phyloP scores from a whole-genome alignment of 371 early-diverging fungal genomes.

The Massospora cicadina region DNA sequence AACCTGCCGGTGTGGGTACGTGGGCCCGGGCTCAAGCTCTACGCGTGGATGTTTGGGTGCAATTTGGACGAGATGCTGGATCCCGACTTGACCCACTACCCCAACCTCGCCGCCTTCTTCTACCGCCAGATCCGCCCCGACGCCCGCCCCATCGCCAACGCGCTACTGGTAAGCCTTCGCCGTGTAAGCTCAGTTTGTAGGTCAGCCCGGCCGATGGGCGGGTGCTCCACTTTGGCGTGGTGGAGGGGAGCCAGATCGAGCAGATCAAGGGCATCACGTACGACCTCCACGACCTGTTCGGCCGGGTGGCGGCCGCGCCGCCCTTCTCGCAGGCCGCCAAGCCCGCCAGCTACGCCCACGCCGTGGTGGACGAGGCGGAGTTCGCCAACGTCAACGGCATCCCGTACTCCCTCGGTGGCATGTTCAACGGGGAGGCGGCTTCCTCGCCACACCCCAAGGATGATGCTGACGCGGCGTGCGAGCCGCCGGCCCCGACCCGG shows the following conservation, averaged over 20 bases:
- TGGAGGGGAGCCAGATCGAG: slow-evolving; percentile 58
- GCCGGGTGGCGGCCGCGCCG: slow-evolving; percentile 17
- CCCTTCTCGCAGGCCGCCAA: slow-evolving; percentile 4
- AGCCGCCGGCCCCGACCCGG: not conserved
- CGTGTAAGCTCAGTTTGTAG: slow-evolving; percentile 15
- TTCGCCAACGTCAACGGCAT: slow-evolving; percentile 84
- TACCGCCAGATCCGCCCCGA: slow-evolving; percentile 67
- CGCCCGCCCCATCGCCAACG: slow-evolving; percentile 49
- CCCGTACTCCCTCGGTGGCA: slow-evolving; percentile 64
- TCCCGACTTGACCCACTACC: slow-evolving; percentile 52
- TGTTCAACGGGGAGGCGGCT: slow-evolving; percentile 37
- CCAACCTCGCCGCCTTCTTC: slow-evolving; percentile 77
- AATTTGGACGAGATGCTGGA: slow-evolving; percentile 84
- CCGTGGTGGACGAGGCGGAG: slow-evolving; percentile 40
- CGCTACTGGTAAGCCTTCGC: slow-evolving; percentile 33
- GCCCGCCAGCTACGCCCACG: slow-evolving; percentile 19
- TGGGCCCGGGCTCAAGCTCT: slow-evolving; percentile 48
- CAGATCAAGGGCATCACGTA: slow-evolving; percentile 90
- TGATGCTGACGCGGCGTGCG: slow-evolving; percentile 1
- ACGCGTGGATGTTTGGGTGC: slow-evolving; percentile 74
- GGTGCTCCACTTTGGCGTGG: slow-evolving; percentile 72
- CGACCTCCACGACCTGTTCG: slow-evolving; percentile 69
- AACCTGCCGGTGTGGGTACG: slow-evolving; percentile 66
- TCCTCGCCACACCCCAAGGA: slow-evolving; percentile 14
- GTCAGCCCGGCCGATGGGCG: slow-evolving; percentile 80